Base-by-base conservation (phyloP, 2,329 filamentous ascomycete species). In the Helminthosporium solani region DNA sequence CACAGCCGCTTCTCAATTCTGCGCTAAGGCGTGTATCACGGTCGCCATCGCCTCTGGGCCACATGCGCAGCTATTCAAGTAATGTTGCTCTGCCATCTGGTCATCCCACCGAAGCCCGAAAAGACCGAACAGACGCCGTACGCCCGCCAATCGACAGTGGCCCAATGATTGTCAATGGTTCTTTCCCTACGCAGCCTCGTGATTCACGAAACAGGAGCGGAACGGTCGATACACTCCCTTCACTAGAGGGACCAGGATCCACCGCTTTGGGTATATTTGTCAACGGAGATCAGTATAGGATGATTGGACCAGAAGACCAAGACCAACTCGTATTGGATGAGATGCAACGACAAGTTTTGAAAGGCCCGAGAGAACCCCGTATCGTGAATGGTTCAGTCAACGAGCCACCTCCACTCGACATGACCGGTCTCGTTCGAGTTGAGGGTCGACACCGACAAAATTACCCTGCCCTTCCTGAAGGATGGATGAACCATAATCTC, bases 11-110 rank as follows among this genome's bases (percentile, higher is more conserved):
- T 2, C 56, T 71, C 37, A 63, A 66, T 42, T 69, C 67, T 34
- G 66, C 66, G 2, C 44, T 68, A 42, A 56, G 63, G 30, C 63
- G 66, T 28, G 57, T 64, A 7, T 74, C 72, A 14, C 65, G 75
- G 21, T 78, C 75, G 15, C 75, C 75, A 15, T 78, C 75, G 3
- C 75, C 75, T 1, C 63, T 77, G 23, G 70, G 67, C 4, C 71
- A 75, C 42, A 52, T 70, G 39, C 64, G 73, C 36, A 73, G 67
- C 35, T 71, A 72, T 33, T 71, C 71, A 4, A 70, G 58, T 7
- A 58, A 57, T 23, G 47, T 61, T 3, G 33, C 56, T 15, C 52
- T 54, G 9, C 56, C 53, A 33, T 36, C 37, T 23, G 37, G 48
- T 9, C 33, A 49, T 7, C 39, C 30, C 7, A 44, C 47, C 12